Evolutionary conservation across 2,329 filamentous ascomycete genomes (phyloP).

Genomic region (Fusarium sambucinum): DNA sequence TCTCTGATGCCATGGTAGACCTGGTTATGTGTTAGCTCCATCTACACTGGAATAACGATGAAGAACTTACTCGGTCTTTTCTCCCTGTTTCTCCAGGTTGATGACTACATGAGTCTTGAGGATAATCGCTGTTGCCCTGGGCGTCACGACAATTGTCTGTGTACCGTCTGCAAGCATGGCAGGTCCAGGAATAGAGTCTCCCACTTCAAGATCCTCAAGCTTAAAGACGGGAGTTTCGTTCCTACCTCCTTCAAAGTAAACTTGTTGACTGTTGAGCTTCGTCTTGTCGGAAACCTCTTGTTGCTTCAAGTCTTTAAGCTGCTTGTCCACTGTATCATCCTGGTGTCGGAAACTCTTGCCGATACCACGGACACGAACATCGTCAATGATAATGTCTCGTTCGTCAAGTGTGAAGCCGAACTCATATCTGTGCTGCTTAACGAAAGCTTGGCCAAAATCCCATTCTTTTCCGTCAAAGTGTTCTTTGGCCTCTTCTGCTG

Average conservation of each 20-base stretch:
- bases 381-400: constrained; percentile 89
- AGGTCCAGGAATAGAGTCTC: constrained; percentile 80
- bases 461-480: constrained; percentile 75
- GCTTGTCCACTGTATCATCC: constrained; percentile 86
- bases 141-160: constrained; percentile 92
- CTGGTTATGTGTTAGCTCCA: constrained; percentile 27
- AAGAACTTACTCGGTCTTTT: constrained; percentile 50
- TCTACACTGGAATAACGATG: no score
- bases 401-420: constrained; percentile 91
- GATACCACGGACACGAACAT: constrained; percentile 88
- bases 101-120: constrained; percentile 91
- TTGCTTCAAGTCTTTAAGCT: constrained; percentile 76
- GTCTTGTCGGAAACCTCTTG: constrained; percentile 69
- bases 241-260: constrained; percentile 88
- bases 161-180: constrained; percentile 89
- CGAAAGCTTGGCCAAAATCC: constrained; percentile 87
- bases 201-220: constrained; percentile 77
- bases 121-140: constrained; percentile 79
- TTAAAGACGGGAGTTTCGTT: constrained; percentile 85
- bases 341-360: constrained; percentile 86
- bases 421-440: constrained; percentile 89
- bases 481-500: constrained; percentile 68
- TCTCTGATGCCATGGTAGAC: constrained; percentile 32
- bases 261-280: constrained; percentile 73
- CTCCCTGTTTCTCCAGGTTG: constrained; percentile 74